Evolutionary conservation across 2,329 filamentous ascomycete species (phyloP), one percentile per base, ranked within the genome.

Genomic region (Trichophyton simii): DNA sequence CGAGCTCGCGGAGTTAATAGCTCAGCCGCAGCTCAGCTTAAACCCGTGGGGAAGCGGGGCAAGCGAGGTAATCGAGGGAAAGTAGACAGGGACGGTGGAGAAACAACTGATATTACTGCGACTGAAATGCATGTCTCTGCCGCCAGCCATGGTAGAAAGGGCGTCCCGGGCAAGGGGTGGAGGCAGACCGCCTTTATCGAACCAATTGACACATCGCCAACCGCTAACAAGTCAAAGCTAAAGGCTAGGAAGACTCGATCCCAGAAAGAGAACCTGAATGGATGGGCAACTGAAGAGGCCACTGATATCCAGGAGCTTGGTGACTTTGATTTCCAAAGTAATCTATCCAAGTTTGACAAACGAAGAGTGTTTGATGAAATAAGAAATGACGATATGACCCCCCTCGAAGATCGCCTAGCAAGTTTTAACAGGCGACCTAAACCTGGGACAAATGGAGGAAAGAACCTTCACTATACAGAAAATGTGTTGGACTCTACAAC

Each of bases 261-360:
- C 38, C 76, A 78, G 63, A 82, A 67, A 7, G 80, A 83, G 61
- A 78, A 81, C 60, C 75, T 89, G 50, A 95, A 90, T 71, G 92
- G 90, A 2, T 97, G 92, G 91, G 91, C 89, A 3, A 96, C 92
- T 0, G 94, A 96, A 71, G 92, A 97, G 69, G 91, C 92, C 22
- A 96, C 90, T 0, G 94, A 97, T 71, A 89, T 94, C 22, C 89
- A 92, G 74, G 92, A 95, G 71, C 83, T 94, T 79, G 89, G 88
- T 9, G 94, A 97, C 64, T 97, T 97, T 68, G 92, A 97, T 73
- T 97, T 97, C 69, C 86, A 89, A 68, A 86, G 85, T 60, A 91
- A 91, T 66, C 80, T 97, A 36, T 91, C 89, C 55, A 95, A 96
- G 70, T 97, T 97, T 68, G 91, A 97, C 77, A 97, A 97, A 77